These are phyloP conservation scores for Hymenoscyphus linearis DNA, from an alignment of 2,329 filamentous ascomycete species.

Conservation along the genomic window DNA sequence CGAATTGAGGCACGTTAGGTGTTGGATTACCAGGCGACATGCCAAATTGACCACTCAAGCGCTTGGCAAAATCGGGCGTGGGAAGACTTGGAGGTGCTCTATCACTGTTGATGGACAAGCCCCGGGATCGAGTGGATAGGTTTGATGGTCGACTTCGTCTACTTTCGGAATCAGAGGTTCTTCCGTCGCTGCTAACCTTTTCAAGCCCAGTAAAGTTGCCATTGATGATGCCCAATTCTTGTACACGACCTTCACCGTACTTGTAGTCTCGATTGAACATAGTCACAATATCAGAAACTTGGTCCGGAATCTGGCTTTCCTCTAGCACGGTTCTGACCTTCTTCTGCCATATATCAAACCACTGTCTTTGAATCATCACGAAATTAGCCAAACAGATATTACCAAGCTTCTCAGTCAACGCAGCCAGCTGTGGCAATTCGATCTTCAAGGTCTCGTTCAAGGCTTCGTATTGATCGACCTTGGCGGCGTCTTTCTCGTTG, in stretches of 20 bases:
- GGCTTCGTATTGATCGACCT: constrained; percentile 76
- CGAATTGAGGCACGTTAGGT: constrained; percentile 40
- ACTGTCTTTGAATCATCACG: constrained; percentile 75
- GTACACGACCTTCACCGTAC: constrained; percentile 66
- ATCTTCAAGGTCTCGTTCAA: constrained; percentile 91
- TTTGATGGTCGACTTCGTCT: constrained; percentile 31
- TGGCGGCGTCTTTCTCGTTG: constrained; percentile 78
- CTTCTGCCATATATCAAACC: constrained; percentile 78
- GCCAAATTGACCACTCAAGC: constrained; percentile 55
- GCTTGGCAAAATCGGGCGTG: constrained; percentile 59
- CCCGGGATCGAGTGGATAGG: constrained; percentile 43
- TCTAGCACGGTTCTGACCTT: constrained; percentile 74
- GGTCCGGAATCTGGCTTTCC: constrained; percentile 56
- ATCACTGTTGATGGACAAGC: constrained; percentile 58
- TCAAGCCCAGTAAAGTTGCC: constrained; percentile 47
- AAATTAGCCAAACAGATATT: constrained; percentile 79
- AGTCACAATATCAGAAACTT: constrained; percentile 67
- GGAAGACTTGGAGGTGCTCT: constrained; percentile 58
- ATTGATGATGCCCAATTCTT: constrained; percentile 72
- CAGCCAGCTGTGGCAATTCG: constrained; percentile 80
- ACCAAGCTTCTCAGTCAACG: constrained; percentile 75
- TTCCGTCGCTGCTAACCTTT: constrained; percentile 10
- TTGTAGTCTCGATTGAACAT: constrained; percentile 76
- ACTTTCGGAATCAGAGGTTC: constrained; percentile 30
- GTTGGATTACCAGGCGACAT: constrained; percentile 47